Base-by-base conservation (phyloP, 495 filamentous ascomycete genomes). In the Hyaloscypha finlandica region DNA sequence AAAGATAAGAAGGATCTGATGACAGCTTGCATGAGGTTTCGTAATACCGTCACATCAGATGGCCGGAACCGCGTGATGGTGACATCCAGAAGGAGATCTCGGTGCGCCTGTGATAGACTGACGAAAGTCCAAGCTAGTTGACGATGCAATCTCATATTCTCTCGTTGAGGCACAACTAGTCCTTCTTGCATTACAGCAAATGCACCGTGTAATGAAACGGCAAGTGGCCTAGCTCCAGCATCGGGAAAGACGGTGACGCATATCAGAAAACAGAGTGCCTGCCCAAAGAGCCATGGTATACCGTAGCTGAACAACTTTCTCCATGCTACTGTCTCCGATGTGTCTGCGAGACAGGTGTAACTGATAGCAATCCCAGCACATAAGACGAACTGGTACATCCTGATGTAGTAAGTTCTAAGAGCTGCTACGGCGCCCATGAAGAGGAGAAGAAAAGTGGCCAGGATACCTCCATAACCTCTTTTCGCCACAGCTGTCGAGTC, bases 231-330 rank as follows among this genome's bases (percentile, higher is more conserved):
- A 30, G 84, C 79, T 20, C 85, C 85, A 59, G 82, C 80, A 72
- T 84, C 85, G 12, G 85, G 85, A 63, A 79, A 78, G 25, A 87
- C 70, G 16, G 73, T 56, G 20, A 74, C 68, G 69, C 81, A 81
- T 42, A 86, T 71, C 20, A 81, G 54, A 22, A 86, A 71, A 66
- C 78, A 78, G 54, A 87, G 74, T 6, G 74, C 81, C 67, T 87
- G 82, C 6, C 85, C 85, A 29, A 85, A 68, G 16, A 81, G 68
- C 84, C 84, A 87, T n/a, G 85, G 85, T 48, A 86, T 74, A 2
- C 79, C 85, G 73, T 85, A 87, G 59, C 78, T 74, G 64, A 81
- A 80, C 8, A 87, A 68, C 64, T 83, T 83, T 29, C 55, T 60
- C 79, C 81, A 84, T 45, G 78, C 65, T 30, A 84, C 75, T 25